These are phyloP conservation scores for Domatiomyces globalis DNA, from an alignment of 2,329 filamentous ascomycete genomes.

Conservation along the genomic window DNA sequence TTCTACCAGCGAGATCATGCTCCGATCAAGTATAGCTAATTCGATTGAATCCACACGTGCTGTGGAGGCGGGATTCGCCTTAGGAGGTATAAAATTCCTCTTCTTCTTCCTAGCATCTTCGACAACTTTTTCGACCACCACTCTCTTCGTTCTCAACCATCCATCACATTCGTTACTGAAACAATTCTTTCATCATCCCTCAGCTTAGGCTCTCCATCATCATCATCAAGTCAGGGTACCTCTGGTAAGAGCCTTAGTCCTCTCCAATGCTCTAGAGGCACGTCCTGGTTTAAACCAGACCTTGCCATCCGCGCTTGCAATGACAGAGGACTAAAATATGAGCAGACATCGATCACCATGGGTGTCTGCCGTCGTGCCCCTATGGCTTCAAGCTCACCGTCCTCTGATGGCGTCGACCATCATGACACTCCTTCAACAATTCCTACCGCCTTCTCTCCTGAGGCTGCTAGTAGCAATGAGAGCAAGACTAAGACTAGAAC, in stretches of 20 bases:
- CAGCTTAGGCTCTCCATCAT: not conserved
- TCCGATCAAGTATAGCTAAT: not conserved
- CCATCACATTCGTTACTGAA: constrained; percentile 2
- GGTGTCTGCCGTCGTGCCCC: constrained; percentile 4
- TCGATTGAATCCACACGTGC: not conserved
- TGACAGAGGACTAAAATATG: not conserved
- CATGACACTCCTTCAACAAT: constrained; percentile 52
- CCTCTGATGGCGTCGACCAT: constrained; percentile 6
- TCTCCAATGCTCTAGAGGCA: not conserved
- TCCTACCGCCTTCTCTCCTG: constrained; percentile 50
- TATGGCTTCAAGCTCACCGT: constrained; percentile 11
- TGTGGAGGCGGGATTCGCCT: not conserved
- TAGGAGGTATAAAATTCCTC: not conserved
- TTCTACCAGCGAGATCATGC: not conserved
- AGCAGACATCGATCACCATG: constrained; percentile 2
- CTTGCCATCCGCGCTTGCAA: not conserved
- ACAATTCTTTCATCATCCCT: not conserved
- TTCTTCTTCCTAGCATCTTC: not conserved
- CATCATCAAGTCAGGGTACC: not conserved
- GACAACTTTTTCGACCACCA: not conserved
- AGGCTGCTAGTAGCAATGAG: constrained; percentile 35
- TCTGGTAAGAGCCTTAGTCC: not conserved
- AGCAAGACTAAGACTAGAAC: constrained; percentile 14
- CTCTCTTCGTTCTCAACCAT: not conserved
- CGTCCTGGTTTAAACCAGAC: not conserved